Percentiles rank a stretch among this genome's conserved stretches.
phyloP scores from a whole-genome alignment of 176 grass and related monocot species.

The Oryza meridionalis region DNA sequence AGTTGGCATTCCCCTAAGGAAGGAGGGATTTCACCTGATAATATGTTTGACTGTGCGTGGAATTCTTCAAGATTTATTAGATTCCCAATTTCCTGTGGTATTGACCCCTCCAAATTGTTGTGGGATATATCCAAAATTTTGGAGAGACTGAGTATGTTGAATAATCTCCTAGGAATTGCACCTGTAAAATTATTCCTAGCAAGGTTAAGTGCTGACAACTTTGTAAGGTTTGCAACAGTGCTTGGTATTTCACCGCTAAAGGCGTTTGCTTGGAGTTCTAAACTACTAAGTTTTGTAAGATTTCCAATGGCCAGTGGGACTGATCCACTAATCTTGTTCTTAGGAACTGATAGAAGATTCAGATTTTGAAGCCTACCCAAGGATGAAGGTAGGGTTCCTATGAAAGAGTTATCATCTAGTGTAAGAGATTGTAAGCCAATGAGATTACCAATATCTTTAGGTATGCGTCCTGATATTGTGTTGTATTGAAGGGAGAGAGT shows the following conservation, averaged over 20 bases:
- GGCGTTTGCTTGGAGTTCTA: neutral
- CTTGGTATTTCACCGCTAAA: neutral
- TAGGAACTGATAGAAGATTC: too few species aligned
- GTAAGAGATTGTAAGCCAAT: neutral
- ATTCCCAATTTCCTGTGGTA: neutral
- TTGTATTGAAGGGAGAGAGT: neutral
- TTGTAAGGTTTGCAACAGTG: neutral
- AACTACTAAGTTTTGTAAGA: constrained; percentile 22
- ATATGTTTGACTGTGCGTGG: neutral
- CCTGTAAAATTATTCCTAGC: neutral
- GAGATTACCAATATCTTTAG: neutral
- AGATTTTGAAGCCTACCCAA: constrained; percentile 8
- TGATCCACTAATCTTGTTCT: neutral
- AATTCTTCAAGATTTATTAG: neutral
- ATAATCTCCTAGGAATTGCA: neutral
- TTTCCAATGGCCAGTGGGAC: constrained; percentile 30
- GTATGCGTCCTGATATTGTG: too few species aligned
- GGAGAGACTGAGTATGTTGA: neutral
- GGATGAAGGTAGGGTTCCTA: constrained; percentile 33
- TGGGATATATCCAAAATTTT: neutral
- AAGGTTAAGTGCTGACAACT: neutral
- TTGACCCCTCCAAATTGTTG: neutral
- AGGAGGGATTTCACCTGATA: neutral
- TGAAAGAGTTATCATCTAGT: constrained; percentile 15
- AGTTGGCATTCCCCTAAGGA: constrained; percentile 45